phyloP scores from a whole-genome alignment of 2,329 filamentous ascomycete species.

The Simplicillium aogashimaense region DNA sequence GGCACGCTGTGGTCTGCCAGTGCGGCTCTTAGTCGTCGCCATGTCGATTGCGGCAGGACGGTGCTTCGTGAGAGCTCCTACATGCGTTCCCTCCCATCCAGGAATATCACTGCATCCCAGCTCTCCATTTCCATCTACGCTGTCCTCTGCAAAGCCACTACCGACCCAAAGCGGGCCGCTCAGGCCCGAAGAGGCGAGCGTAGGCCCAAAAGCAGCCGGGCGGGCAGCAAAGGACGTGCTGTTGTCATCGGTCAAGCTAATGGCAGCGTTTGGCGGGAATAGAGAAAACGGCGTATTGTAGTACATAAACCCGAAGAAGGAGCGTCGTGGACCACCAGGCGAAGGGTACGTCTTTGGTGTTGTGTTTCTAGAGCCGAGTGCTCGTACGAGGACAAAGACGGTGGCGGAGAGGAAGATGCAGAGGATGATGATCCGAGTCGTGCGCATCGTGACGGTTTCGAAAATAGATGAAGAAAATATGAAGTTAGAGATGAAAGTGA shows the following conservation, averaged over 20 bases:
- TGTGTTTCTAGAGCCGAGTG: constrained; percentile 26
- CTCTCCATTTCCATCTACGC: constrained; percentile 64
- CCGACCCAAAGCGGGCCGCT: constrained; percentile 92
- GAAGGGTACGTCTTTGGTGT: constrained; percentile 8
- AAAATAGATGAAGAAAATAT: background rate
- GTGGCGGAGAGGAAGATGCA: constrained; percentile 42
- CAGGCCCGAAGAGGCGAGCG: constrained; percentile 63
- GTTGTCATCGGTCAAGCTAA: constrained; percentile 95
- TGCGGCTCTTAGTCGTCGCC: constrained; percentile 3
- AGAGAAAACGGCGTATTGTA: constrained; percentile 73
- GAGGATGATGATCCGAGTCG: constrained; percentile 43
- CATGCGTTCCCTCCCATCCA: constrained; percentile 63
- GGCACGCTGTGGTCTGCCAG: too few relatives aligned
- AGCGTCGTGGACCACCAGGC: background rate
- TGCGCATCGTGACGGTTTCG: constrained; percentile 33
- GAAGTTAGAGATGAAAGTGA: background rate
- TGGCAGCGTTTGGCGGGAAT: constrained; percentile 90
- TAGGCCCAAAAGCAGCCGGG: constrained; percentile 85
- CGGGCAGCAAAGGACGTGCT: constrained; percentile 92
- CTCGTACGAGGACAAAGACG: constrained; percentile 45
- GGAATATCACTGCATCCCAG: constrained; percentile 91
- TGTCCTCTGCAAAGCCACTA: constrained; percentile 79
- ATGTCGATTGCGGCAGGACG: constrained; percentile 9
- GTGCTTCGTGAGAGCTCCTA: constrained; percentile 12
- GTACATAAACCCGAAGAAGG: constrained; percentile 45